Base-by-base conservation (phyloP, 345 rosid genomes). In the Ceriops zippeliana region DNA sequence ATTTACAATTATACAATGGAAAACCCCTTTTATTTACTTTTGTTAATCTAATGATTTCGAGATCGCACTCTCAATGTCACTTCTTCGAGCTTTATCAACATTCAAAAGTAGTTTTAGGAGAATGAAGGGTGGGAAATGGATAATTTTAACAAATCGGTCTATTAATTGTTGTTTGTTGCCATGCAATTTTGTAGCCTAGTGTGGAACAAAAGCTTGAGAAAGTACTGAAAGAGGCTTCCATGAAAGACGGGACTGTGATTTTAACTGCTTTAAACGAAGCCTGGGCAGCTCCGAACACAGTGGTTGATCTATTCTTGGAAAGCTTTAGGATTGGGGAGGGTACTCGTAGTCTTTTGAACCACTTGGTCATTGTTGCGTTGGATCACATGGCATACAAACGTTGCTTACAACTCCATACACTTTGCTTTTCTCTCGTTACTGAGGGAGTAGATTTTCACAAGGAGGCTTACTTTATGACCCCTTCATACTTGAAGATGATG, bases 391-490 rank as follows among this genome's bases (percentile, higher is more conserved):
- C 96, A 1, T 89, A 79, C 75, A 31, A 65, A 20, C 92, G 90
- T 5, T 93, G 98, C 72, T 47, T 38, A 24, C 66, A 72, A 24
- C 1, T 83, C 11, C 98, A 93, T 75, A 66, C 61, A 38, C 89
- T 88, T 66, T 93, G 98, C 75, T 88, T 75, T 81, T 80, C 87
- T 42, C 87, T 91, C n/a, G 72, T 81, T 61, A 91, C 97, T 0
- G 78, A 86, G 22, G 95, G 87, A 21, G 80, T 82, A 49, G 93
- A 89, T 82, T 93, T 91, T 75, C 83, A 82, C 10, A 35, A 66
- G 0, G 96, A 91, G 74, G 98, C 98, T 22, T 88, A 84, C 54
- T 93, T 91, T 73, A 93, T 89, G 97, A 89, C 97, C 24, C 74
- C 77, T 21, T 70, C 77, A 22, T 93, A 93, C 81, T 80, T 93